These are phyloP conservation scores for Exophiala spinifera DNA, from an alignment of 2,329 filamentous ascomycete species.

Conservation along the genomic window DNA sequence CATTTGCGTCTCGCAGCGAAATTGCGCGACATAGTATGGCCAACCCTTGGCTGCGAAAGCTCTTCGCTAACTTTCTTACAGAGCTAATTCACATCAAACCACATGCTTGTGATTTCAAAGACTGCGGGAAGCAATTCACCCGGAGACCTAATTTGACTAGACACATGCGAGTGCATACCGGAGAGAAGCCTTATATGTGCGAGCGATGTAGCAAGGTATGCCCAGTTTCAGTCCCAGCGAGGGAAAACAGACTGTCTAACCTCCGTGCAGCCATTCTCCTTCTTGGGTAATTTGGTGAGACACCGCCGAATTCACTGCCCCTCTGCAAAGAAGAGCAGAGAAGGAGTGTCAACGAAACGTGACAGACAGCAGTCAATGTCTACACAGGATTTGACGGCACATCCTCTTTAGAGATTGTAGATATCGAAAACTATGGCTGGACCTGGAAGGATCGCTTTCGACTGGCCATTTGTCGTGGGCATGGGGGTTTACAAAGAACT, in stretches of 20 bases:
- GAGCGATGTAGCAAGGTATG: conserved; percentile 92
- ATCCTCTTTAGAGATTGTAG: too few relatives aligned
- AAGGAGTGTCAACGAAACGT: too few relatives aligned
- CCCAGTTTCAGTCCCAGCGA: conserved; percentile 6
- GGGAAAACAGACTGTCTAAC: conserved; percentile 28
- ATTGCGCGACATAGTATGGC: conserved; percentile 85
- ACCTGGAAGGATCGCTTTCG: too few relatives aligned
- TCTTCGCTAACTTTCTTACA: conserved; percentile 38
- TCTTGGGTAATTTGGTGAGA: conserved; percentile 87
- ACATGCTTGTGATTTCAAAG: conserved; percentile 84
- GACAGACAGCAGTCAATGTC: too few relatives aligned
- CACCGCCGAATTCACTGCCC: conserved; percentile 95
- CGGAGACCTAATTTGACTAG: conserved; percentile 94
- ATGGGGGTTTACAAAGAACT: too few relatives aligned
- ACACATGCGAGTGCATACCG: too few relatives aligned
- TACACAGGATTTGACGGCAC: too few relatives aligned
- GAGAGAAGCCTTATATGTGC: conserved; percentile 95
- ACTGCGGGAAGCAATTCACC: conserved; percentile 94
- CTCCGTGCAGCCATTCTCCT: conserved; percentile 75
- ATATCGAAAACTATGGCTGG: too few relatives aligned
- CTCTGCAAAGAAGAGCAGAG: too few relatives aligned
- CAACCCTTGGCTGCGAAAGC: conserved; percentile 2
- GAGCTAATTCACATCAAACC: conserved; percentile 95
- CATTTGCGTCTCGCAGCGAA: conserved; percentile 88
- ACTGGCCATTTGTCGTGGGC: too few relatives aligned